Conservation (phyloP, 1,284 basidiomycete genomes). For the Ceraceosorus guamensis region DNA sequence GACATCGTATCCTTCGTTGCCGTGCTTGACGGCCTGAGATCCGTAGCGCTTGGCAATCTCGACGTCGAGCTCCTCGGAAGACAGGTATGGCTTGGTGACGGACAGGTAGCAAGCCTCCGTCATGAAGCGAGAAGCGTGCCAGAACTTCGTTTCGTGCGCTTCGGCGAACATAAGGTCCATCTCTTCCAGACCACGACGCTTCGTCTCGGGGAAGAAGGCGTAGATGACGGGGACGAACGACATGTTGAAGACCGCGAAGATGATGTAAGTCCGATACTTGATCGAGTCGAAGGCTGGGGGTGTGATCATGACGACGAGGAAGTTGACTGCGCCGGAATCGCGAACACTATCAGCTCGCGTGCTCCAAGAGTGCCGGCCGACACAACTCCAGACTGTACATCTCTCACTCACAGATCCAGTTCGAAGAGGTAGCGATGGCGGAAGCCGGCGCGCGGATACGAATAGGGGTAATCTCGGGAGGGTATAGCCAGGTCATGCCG, state of each 20-base stretch:
- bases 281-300: conserved; percentile 62
- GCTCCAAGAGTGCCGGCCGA: background rate
- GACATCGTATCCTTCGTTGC: too few relatives aligned
- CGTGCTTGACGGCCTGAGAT: too few relatives aligned
- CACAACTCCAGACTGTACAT: background rate
- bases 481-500: conserved; percentile 58
- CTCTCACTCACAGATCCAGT: conserved; percentile 30
- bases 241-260: conserved; percentile 47
- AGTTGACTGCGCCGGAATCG: conserved; percentile 15
- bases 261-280: conserved; percentile 52
- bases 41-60: conserved; percentile 14
- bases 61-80: conserved; percentile 27
- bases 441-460: conserved; percentile 48
- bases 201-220: conserved; percentile 47
- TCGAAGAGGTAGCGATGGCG: conserved; percentile 45
- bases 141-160: conserved; percentile 22
- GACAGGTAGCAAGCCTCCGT: conserved; percentile 28
- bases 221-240: conserved; percentile 46
- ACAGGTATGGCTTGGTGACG: conserved; percentile 19
- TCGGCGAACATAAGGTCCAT: conserved; percentile 37
- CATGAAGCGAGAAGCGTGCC: conserved; percentile 23
- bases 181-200: conserved; percentile 41
- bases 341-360: background rate
- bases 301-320: conserved; percentile 58
- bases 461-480: conserved; percentile 47